Conservation (phyloP, 306 rosid genomes). For the Vigna angularis region DNA sequence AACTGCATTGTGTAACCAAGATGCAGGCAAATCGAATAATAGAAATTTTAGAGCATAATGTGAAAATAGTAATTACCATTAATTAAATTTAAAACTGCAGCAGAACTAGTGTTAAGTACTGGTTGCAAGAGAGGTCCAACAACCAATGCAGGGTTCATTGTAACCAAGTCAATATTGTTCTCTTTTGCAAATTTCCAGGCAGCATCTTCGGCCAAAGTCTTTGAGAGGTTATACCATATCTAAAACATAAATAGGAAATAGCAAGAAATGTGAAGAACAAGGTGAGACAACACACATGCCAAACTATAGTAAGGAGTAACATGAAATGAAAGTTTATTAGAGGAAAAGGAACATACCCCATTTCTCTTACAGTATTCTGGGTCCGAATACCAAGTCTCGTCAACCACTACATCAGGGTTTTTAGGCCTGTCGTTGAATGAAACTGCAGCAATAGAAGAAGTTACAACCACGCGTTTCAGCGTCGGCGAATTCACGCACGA, state of each 20-base stretch:
- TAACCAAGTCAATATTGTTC: slow-evolving; percentile 72
- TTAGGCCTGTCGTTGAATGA: slow-evolving; percentile 31
- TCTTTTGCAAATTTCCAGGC: slow-evolving; percentile 78
- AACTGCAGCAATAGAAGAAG: slow-evolving; percentile 41
- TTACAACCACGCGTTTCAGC: slow-evolving; percentile 45
- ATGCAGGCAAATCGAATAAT: not conserved
- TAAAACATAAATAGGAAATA: slow-evolving; percentile 40
- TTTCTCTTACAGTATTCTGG: slow-evolving; percentile 23
- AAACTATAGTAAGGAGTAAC: not conserved
- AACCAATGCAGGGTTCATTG: slow-evolving; percentile 69
- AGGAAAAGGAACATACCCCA: slow-evolving; percentile 31
- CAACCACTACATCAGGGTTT: slow-evolving; percentile 41
- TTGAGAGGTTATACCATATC: slow-evolving; percentile 65
- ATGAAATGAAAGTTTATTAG: too few relatives aligned
- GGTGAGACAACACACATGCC: not conserved
- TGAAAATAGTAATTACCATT: slow-evolving; percentile 50
- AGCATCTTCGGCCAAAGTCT: slow-evolving; percentile 77
- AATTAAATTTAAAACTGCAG: slow-evolving; percentile 47
- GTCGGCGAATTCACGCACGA: slow-evolving; percentile 46
- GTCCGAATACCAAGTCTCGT: slow-evolving; percentile 53
- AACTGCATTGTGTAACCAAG: not conserved
- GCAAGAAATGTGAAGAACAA: slow-evolving; percentile 5
- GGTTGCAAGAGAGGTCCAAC: slow-evolving; percentile 80
- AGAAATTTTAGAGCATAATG: not conserved
- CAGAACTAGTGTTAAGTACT: slow-evolving; percentile 59